Conservation (phyloP, 805 yeast species). For the Torulaspora microellipsoides region DNA sequence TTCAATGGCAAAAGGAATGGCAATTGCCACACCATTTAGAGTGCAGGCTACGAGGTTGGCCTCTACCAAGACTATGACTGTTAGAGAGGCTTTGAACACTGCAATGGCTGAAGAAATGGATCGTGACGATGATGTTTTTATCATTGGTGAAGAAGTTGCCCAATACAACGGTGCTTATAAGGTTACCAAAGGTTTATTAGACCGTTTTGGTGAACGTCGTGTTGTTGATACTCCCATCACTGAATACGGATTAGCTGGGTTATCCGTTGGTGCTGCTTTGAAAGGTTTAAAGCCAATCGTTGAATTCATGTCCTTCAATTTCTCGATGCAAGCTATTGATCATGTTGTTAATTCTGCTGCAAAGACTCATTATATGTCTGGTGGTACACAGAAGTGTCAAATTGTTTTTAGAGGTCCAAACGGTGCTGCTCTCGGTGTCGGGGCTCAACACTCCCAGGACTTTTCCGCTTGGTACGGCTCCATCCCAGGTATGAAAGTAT, state of each 20-base stretch:
- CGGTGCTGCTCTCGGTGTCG: slow-evolving; percentile 99
- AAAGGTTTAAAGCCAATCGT: slow-evolving; percentile 94
- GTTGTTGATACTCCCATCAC: slow-evolving; percentile 96
- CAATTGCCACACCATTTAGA: slow-evolving; percentile 14
- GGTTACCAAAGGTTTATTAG: slow-evolving; percentile 91
- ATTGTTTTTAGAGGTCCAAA: slow-evolving; percentile 98
- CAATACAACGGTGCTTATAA: slow-evolving; percentile 99
- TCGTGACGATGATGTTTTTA: slow-evolving; percentile 86
- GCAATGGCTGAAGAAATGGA: slow-evolving; percentile 98
- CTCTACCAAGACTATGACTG: slow-evolving; percentile 67
- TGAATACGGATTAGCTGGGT: slow-evolving; percentile 97
- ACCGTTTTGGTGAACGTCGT: slow-evolving; percentile 91
- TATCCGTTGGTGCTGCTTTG: slow-evolving; percentile 93
- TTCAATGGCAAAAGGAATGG: slow-evolving; percentile 13
- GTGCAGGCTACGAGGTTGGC: slow-evolving; percentile 23
- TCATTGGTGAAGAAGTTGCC: slow-evolving; percentile 99
- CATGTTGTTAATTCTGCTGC: slow-evolving; percentile 98
- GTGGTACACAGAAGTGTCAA: slow-evolving; percentile 97
- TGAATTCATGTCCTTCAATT: slow-evolving; percentile 98
- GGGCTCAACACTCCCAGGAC: slow-evolving; percentile 98
- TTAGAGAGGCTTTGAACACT: slow-evolving; percentile 92
- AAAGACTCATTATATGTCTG: slow-evolving; percentile 98
- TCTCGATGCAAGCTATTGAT: slow-evolving; percentile 99
- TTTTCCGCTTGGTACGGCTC: slow-evolving; percentile 97
- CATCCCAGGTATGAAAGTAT: slow-evolving; percentile 95